A percentile compares a stretch with the other conserved stretches of the same genome.
phyloP scores from a whole-genome alignment of 2,329 filamentous ascomycete genomes.

The Elsinoe fawcettii region DNA sequence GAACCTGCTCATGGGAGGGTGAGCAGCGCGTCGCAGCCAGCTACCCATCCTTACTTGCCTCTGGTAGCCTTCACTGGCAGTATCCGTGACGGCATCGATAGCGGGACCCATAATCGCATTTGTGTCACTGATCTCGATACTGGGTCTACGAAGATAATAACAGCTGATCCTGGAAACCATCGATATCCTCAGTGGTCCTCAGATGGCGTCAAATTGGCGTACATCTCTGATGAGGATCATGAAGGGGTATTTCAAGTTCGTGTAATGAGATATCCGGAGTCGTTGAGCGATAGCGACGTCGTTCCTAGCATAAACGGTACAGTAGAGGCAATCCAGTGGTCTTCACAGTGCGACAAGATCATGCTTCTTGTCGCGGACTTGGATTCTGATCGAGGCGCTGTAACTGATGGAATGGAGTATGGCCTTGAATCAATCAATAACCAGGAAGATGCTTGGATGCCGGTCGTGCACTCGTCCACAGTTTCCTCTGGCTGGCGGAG shows the following conservation, averaged over 20 bases:
- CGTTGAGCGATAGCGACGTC: neutral
- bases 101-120: neutral
- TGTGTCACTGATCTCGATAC: neutral
- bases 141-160: neutral
- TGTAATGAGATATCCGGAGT: neutral
- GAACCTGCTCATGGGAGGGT: neutral
- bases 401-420: neutral
- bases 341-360: neutral
- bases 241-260: neutral
- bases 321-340: neutral
- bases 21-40: neutral
- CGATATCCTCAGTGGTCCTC: neutral
- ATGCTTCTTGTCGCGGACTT: neutral
- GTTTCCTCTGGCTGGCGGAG: neutral
- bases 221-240: neutral
- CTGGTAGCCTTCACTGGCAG: neutral
- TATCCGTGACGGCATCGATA: neutral
- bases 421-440: neutral
- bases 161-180: neutral
- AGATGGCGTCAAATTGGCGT: neutral
- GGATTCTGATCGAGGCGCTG: neutral
- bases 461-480: neutral
- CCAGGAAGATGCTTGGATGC: neutral
- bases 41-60: neutral
- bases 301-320: neutral